Base-by-base conservation (phyloP, 2,329 filamentous ascomycete genomes). In the Apiospora hydei region DNA sequence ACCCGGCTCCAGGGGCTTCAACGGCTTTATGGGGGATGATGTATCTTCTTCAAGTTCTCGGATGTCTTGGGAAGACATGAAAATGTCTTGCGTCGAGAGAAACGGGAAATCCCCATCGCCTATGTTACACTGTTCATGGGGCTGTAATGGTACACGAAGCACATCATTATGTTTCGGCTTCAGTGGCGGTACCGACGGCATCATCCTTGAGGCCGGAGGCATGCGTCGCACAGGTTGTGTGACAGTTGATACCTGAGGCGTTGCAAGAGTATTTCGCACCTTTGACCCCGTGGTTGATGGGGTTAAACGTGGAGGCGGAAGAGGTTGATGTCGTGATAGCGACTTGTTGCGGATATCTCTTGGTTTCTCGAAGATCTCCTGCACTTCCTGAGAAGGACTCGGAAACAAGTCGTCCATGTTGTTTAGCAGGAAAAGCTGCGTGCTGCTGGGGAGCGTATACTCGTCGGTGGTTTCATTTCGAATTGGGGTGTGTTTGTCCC, bases 321-420 rank as follows among this genome's bases (percentile, higher is more conserved):
- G 13, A 8, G 34, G 24, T 66, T 44, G 46, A 49, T 53, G 46
- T 61, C 68, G 16, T 13, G 21, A 76, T 76, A 64, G 69, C 72
- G 7, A 76, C 67, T 44, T 77, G 75, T 41, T 77, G 76, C 13
- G 72, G 75, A 69, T 67, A 75, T 76, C 34, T 75, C 57, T 70
- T 10, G 73, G 75, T 53, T 86, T 83, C 44, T 86, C 84, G 2
- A 82, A 77, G 3, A 91, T 79, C 77, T 91, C 88, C 24, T 84
- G 82, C 8, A 84, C 82, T 77, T 89, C 86, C 75, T 91, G 89
- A 0, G 87, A 89, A 0, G 87, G 83, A n/a, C 84, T 87, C 0
- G 88, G 88, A 64, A 89, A 87, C 73, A 89, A 85, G 70, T 89
- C 87, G 51, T 89, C 87, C 10, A 87, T 76, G 72, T 88, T 83